Base-by-base conservation (phyloP, 495 filamentous ascomycete species). In the Acidiella bohemica region DNA sequence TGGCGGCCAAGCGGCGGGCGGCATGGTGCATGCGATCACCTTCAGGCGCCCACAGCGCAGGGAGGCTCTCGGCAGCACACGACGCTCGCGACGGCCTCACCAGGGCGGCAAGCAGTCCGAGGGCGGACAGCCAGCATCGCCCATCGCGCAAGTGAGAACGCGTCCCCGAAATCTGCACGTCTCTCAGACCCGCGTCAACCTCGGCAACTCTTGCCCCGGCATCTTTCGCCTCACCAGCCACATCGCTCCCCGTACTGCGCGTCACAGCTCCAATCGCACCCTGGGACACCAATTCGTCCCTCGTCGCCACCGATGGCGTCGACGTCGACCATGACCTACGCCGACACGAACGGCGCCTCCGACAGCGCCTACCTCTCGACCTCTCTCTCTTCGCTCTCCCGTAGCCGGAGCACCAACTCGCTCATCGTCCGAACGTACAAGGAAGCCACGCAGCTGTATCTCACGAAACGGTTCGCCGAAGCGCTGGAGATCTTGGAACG, bases 391-490 rank as follows among this genome's bases (percentile, higher is more conserved):
- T 65, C 68, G 31, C 54, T 70, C 20, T 66, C 75, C 33, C 70
- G 77, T 48, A 60, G 62, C 44, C 70, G 73, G 20, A 65, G 68
- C 36, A 64, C 63, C 23, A 64, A 73, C 23, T 67, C 67, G n/a
- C 70, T 75, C 47, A 76, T 85, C 47, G 78, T 79, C 33, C 87
- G 85, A 57, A 70, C 81, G 4, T 95, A 93, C 63, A 80, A 86
- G 45, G 83, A 88, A 62, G 81, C 88, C 31, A 85, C 83, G 9
- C 79, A 84, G 44, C 73, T 95, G 5, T 97, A 88, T 60, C 65
- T 97, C 28, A 96, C 92, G 53, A 84, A 88, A 53, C 80, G 88
- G 9, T 67, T 96, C 29, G 78, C 79, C 46, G 90, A 96, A 60
- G 82, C 88, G 0, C 67, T 94, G n/a, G 73, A 76, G 3, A 80